Base-by-base conservation (phyloP, 306 rosid genomes). In the Vicia faba region DNA sequence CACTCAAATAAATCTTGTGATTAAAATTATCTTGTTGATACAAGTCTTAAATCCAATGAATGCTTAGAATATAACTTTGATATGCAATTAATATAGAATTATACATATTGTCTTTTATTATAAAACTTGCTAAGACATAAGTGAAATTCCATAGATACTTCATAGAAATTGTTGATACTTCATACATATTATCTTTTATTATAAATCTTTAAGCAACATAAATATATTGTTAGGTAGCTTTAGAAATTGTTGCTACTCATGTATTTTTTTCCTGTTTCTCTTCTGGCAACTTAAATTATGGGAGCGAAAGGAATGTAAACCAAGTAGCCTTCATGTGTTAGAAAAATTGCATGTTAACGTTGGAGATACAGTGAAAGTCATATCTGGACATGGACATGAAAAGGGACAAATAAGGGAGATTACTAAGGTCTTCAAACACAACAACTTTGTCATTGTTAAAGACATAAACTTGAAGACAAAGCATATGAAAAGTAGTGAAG, bases 231-330 rank as follows among this genome's bases (percentile, higher is more conserved):
- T 66, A 20, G 29, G 53, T 45, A 49, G 23, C 13, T 20, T 53
- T 69, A 36, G n/a, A n/a, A n/a, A n/a, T n/a, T n/a, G n/a, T n/a
- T 51, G n/a, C 67, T 53, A 39, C 72, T 44, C 57, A n/a, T n/a
- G 31, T 63, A 50, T 18, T 18, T 10, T 38, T 48, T 40, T 15
- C 23, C n/a, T 72, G 73, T 57, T 61, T n/a, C 18, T 72, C 33
- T 44, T 72, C 26, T 28, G 79, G 63, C 95, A 93, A 97, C 75
- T 88, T 49, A 90, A 86, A 75, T 84, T 74, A 71, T 93, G 99
- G 97, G 97, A 93, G 79, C 79, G 96, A 68, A 88, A 88, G 82
- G 87, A 93, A 60, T 90, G 99, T 61, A 93, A 93, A 84, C 92
- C 96, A 56, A 93, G 88, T 83, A 79, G 97, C 70, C 92, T 93